phyloP scores from a whole-genome alignment of 1,139 yeast genomes.

The Sugiyamaella castrensis region DNA sequence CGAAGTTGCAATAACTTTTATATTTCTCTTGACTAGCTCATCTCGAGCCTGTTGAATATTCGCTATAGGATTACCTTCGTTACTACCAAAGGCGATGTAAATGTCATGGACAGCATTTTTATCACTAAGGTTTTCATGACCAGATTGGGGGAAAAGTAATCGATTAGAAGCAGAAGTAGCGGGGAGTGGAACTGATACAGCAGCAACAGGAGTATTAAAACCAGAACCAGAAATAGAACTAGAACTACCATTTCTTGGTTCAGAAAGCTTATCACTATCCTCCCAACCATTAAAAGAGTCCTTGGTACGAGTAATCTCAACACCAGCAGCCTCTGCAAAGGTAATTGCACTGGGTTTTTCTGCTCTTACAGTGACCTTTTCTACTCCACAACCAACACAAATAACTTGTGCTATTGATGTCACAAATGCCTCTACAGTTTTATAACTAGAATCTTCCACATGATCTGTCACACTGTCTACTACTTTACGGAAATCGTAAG shows the following conservation, averaged over 20 bases:
- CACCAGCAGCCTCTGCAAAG: conserved; percentile 88
- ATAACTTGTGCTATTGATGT: conserved; percentile 66
- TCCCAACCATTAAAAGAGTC: conserved; percentile 35
- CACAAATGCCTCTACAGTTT: conserved; percentile 91
- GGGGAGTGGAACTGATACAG: not conserved
- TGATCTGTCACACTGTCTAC: conserved; percentile 43
- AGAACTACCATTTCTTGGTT: not conserved
- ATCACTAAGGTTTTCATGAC: conserved; percentile 9
- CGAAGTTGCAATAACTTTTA: conserved; percentile 60
- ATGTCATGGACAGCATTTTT: conserved; percentile 48
- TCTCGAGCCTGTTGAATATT: conserved; percentile 61
- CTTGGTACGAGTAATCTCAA: conserved; percentile 55
- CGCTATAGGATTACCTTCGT: conserved; percentile 65
- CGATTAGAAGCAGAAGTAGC: too few species aligned
- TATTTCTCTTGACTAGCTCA: conserved; percentile 44
- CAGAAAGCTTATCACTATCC: conserved; percentile 6
- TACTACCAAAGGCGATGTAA: conserved; percentile 86
- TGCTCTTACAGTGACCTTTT: conserved; percentile 56
- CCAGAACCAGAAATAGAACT: not conserved
- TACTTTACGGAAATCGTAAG: conserved; percentile 34
- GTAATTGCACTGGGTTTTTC: conserved; percentile 87
- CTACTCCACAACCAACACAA: conserved; percentile 40
- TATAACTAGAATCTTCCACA: conserved; percentile 73
- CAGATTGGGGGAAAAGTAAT: conserved; percentile 27
- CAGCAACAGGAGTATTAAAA: not conserved